Percentiles rank a stretch among this genome's conserved stretches.
phyloP scores from a whole-genome alignment of 495 filamentous ascomycete species.

The Chaetomium fimeti region DNA sequence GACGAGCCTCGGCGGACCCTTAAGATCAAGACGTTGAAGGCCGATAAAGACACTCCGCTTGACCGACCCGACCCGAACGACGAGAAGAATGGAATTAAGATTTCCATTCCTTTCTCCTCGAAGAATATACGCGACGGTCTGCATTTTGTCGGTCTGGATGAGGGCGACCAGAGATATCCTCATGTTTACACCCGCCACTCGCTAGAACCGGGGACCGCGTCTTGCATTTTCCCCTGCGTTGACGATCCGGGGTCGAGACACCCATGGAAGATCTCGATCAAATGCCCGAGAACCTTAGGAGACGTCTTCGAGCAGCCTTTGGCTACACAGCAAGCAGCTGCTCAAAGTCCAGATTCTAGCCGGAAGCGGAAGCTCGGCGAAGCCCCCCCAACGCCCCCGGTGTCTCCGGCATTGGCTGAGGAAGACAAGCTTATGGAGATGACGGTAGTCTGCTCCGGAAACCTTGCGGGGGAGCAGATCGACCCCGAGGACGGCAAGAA shows the following conservation, averaged over 20 bases:
- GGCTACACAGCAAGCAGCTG: constrained; percentile 31
- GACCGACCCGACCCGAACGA: constrained; percentile 33
- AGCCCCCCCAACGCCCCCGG: constrained; percentile 33
- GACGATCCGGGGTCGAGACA: constrained; percentile 77
- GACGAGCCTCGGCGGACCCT: constrained; percentile 38
- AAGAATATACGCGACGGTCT: constrained; percentile 77
- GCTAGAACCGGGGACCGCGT: constrained; percentile 71
- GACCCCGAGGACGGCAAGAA: constrained; percentile 71
- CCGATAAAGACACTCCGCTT: constrained; percentile 32
- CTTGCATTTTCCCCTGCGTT: constrained; percentile 85
- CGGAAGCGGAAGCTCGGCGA: constrained; percentile 41
- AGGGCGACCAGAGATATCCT: constrained; percentile 76
- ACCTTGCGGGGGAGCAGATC: constrained; percentile 74
- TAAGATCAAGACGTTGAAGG: constrained; percentile 36
- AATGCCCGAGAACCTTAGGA: constrained; percentile 77
- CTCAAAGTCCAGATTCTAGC: constrained; percentile 20
- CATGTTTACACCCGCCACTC: constrained; percentile 87
- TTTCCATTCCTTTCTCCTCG: constrained; percentile 71
- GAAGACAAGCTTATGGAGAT: constrained; percentile 86
- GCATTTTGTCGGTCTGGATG: constrained; percentile 82
- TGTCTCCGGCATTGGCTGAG: constrained; percentile 47
- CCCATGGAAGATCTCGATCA: constrained; percentile 85
- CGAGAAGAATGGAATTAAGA: constrained; percentile 39
- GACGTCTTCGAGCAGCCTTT: constrained; percentile 63
- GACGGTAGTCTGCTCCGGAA: constrained; percentile 84